These are phyloP conservation scores for Olyra latifolia DNA, from an alignment of 176 grass and related monocot genomes.

Conservation along the genomic window DNA sequence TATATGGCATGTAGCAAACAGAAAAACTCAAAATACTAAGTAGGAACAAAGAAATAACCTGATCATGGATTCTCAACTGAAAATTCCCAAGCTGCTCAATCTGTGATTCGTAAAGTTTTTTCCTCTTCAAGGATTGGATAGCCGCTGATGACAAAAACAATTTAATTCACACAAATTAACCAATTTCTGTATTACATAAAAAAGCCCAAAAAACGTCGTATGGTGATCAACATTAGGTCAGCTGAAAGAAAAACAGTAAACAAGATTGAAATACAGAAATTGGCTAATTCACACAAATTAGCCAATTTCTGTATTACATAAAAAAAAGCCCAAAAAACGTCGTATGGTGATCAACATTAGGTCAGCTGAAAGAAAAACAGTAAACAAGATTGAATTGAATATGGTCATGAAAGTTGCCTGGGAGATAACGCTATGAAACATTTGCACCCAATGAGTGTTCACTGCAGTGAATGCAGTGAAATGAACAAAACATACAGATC, in stretches of 20 bases:
- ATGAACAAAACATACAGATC: background rate
- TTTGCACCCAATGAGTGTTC: background rate
- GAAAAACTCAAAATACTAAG: background rate
- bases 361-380: background rate
- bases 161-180: background rate
- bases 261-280: background rate
- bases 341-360: background rate
- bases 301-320: background rate
- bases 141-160: conserved; percentile 44
- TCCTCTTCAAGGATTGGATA: conserved; percentile 77
- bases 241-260: background rate
- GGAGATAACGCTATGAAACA: background rate
- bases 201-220: background rate
- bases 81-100: conserved; percentile 85
- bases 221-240: background rate
- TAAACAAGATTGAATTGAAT: background rate
- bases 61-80: conserved; percentile 83
- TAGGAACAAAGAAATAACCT: conserved; percentile 35
- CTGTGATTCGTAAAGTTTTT: conserved; percentile 79
- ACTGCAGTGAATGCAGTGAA: background rate
- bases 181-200: background rate
- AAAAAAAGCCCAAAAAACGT: background rate
- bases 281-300: conserved; percentile 7
- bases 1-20: background rate
- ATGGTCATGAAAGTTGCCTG: background rate